Evolutionary conservation across 192 early-diverging fungal genomes (phyloP).

Genomic region (Mortierella claussenii): DNA sequence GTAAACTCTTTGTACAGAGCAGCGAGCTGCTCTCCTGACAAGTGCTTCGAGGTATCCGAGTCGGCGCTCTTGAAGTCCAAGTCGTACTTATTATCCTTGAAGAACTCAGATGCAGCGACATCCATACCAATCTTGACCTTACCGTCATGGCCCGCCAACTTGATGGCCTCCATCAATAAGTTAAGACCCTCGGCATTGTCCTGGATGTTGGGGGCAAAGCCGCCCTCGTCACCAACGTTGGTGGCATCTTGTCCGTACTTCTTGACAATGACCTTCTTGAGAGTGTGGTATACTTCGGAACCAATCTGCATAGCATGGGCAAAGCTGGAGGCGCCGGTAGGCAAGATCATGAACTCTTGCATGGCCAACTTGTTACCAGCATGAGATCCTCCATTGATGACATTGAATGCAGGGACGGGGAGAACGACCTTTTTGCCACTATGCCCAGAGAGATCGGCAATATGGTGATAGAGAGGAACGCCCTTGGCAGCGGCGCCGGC

Average conservation of each 20-base stretch:
- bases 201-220: neutral
- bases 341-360: neutral
- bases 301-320: neutral
- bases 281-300: neutral
- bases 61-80: neutral
- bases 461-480: neutral
- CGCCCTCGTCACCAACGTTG: neutral
- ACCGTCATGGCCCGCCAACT: neutral
- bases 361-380: neutral
- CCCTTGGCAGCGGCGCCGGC: neutral
- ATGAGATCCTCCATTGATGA: neutral
- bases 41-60: neutral
- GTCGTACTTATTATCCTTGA: neutral
- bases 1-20: neutral
- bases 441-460: neutral
- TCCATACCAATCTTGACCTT: neutral
- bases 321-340: neutral
- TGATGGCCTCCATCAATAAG: neutral
- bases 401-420: neutral
- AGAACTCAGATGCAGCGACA: neutral
- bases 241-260: neutral
- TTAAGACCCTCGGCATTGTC: neutral
- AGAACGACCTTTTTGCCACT: neutral
- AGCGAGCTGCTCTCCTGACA: neutral
- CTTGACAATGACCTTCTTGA: neutral